Evolutionary conservation across 805 yeast genomes (phyloP).

Genomic region (Candida yuanshanica): DNA sequence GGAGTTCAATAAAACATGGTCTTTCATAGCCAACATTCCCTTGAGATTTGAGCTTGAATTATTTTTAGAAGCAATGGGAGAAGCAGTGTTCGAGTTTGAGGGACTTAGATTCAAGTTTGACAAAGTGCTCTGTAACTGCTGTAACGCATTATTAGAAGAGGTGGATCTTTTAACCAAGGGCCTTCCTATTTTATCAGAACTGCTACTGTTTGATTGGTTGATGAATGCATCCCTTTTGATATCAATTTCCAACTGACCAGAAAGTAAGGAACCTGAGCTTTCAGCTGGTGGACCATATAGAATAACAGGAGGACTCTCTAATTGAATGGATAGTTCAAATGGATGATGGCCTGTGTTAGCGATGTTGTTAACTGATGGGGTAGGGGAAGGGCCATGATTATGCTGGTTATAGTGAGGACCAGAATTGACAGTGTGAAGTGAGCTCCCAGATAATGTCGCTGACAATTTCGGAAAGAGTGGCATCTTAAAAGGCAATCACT

Average conservation of each 20-base stretch:
- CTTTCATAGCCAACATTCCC: conserved; percentile 25
- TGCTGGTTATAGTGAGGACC: no score
- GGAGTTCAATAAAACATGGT: conserved; percentile 44
- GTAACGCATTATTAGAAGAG: conserved; percentile 18
- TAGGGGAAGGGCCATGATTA: neutral
- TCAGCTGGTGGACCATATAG: conserved; percentile 75
- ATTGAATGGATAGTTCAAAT: conserved; percentile 46
- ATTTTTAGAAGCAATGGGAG: conserved; percentile 18
- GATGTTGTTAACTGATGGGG: conserved; percentile 12
- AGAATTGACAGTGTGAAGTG: conserved; percentile 4
- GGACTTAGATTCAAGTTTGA: conserved; percentile 23
- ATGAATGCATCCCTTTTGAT: conserved; percentile 30
- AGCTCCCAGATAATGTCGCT: conserved; percentile 15
- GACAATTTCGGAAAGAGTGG: conserved; percentile 21
- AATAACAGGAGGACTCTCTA: conserved; percentile 90
- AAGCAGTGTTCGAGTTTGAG: conserved; percentile 16
- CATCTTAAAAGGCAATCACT: no score
- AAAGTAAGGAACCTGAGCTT: conserved; percentile 78
- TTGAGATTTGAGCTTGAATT: conserved; percentile 23
- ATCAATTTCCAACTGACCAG: conserved; percentile 68
- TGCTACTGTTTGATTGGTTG: neutral
- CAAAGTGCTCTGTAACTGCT: conserved; percentile 17
- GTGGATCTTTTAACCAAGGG: conserved; percentile 15
- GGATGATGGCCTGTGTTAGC: conserved; percentile 27
- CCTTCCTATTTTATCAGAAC: conserved; percentile 9